A percentile compares a stretch with the other conserved stretches of the same genome.
Evolutionary conservation across 192 early-diverging fungal species (phyloP).

Genomic region (Spizellomyces punctatus): DNA sequence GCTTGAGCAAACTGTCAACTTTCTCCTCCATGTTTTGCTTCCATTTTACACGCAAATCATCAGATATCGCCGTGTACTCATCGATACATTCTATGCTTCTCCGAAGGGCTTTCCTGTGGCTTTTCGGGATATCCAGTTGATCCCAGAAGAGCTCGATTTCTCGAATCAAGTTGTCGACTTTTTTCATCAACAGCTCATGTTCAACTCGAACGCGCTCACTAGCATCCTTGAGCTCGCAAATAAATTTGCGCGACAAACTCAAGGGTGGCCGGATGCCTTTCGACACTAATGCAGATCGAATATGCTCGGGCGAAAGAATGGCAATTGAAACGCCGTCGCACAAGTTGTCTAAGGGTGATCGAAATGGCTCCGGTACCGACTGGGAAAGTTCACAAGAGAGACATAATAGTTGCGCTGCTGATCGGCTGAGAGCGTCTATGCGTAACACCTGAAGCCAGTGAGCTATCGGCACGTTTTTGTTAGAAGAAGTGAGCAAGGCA

Average conservation of each 20-base stretch:
- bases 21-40: slow-evolving; percentile 35
- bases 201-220: not conserved
- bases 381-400: not conserved
- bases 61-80: slow-evolving; percentile 37
- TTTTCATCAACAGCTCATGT: not conserved
- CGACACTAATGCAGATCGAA: not conserved
- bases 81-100: slow-evolving; percentile 30
- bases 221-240: not conserved
- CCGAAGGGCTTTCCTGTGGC: slow-evolving; percentile 7
- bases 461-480: too few species aligned
- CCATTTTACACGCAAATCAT: slow-evolving; percentile 37
- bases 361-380: slow-evolving; percentile 2
- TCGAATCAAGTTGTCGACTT: slow-evolving; percentile 9
- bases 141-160: slow-evolving; percentile 45
- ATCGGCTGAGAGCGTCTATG: not conserved
- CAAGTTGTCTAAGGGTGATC: not conserved
- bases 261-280: not conserved
- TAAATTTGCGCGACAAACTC: not conserved
- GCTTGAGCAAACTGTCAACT: slow-evolving; percentile 33
- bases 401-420: not conserved
- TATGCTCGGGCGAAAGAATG: too few species aligned
- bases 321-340: not conserved
- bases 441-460: not conserved
- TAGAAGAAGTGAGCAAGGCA: too few species aligned
- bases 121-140: slow-evolving; percentile 20